Percentiles rank a stretch among this genome's conserved stretches.
Evolutionary conservation across 148 eudicot species (phyloP).

Genomic region (Beta vulgaris): DNA sequence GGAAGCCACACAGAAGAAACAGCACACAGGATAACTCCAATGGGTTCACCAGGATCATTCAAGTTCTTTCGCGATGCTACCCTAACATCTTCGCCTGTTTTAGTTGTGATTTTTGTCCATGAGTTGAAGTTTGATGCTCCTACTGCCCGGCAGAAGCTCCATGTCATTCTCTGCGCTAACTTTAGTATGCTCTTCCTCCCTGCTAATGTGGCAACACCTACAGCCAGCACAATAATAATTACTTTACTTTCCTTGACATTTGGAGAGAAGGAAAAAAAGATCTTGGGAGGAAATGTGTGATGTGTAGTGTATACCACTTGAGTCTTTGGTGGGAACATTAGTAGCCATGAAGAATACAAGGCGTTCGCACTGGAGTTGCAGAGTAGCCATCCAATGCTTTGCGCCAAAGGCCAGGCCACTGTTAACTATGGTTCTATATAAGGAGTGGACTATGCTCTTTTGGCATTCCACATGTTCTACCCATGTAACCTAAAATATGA

Average conservation of each 20-base stretch:
- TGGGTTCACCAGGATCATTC: slow-evolving; percentile 85
- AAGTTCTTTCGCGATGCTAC: slow-evolving; percentile 76
- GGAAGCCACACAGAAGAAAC: slow-evolving; percentile 90
- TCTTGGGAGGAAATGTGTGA: too few relatives aligned
- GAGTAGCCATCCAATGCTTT: slow-evolving; percentile 74
- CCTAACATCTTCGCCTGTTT: slow-evolving; percentile 84
- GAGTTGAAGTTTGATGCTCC: slow-evolving; percentile 81
- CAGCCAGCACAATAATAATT: background rate
- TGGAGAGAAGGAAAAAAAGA: too few relatives aligned
- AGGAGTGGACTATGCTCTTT: slow-evolving; percentile 52
- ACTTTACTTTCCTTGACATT: background rate
- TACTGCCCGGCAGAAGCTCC: slow-evolving; percentile 67
- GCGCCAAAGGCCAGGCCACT: slow-evolving; percentile 95
- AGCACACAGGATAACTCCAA: slow-evolving; percentile 73
- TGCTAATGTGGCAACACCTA: slow-evolving; percentile 83
- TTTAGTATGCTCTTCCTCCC: slow-evolving; percentile 91
- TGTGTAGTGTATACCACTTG: slow-evolving; percentile 47
- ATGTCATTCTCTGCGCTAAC: slow-evolving; percentile 90
- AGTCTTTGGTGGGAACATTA: slow-evolving; percentile 85
- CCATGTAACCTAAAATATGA: slow-evolving; percentile 71
- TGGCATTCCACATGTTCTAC: slow-evolving; percentile 92
- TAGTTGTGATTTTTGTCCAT: slow-evolving; percentile 76
- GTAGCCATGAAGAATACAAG: slow-evolving; percentile 90
- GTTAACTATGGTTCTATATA: slow-evolving; percentile 71
- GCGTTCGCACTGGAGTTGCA: slow-evolving; percentile 89